A percentile compares a stretch with the other conserved stretches of the same genome.
Conservation (phyloP, 345 rosid genomes). For the Atalantia buxifolia region DNA sequence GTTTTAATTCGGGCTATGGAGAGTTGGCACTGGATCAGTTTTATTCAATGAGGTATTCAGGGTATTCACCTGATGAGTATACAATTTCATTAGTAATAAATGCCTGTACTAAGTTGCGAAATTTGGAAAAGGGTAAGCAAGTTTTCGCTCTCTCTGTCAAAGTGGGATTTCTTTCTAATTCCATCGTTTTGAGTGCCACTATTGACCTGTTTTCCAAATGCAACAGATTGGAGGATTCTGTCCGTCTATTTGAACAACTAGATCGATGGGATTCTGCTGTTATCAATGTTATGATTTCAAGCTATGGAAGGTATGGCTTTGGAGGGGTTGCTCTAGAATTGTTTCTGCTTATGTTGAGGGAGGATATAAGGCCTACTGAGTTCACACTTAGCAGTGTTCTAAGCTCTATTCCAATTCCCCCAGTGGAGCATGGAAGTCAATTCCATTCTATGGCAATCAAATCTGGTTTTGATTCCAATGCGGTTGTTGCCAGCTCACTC, state of each 20-base stretch:
- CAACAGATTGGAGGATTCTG: slow-evolving; percentile 70
- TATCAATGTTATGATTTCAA: slow-evolving; percentile 59
- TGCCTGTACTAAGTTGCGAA: slow-evolving; percentile 44
- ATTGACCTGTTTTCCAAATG: slow-evolving; percentile 81
- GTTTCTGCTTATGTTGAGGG: slow-evolving; percentile 38
- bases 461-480: slow-evolving; percentile 49
- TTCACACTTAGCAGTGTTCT: slow-evolving; percentile 57
- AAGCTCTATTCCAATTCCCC: slow-evolving; percentile 38
- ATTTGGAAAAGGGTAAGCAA: slow-evolving; percentile 69
- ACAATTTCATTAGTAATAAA: slow-evolving; percentile 43
- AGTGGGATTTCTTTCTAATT: slow-evolving; percentile 60
- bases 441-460: slow-evolving; percentile 63
- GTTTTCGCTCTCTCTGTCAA: slow-evolving; percentile 54
- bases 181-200: slow-evolving; percentile 63
- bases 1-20: slow-evolving; percentile 39
- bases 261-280: slow-evolving; percentile 47
- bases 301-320: slow-evolving; percentile 54
- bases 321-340: slow-evolving; percentile 42
- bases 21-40: slow-evolving; percentile 49
- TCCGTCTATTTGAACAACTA: slow-evolving; percentile 48
- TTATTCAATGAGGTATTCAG: slow-evolving; percentile 40
- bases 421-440: slow-evolving; percentile 50
- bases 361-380: slow-evolving; percentile 47
- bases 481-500: slow-evolving; percentile 56
- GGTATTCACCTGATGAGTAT: slow-evolving; percentile 49